phyloP scores from a whole-genome alignment of 2,329 filamentous ascomycete species.

The Stemphylium lycopersici region DNA sequence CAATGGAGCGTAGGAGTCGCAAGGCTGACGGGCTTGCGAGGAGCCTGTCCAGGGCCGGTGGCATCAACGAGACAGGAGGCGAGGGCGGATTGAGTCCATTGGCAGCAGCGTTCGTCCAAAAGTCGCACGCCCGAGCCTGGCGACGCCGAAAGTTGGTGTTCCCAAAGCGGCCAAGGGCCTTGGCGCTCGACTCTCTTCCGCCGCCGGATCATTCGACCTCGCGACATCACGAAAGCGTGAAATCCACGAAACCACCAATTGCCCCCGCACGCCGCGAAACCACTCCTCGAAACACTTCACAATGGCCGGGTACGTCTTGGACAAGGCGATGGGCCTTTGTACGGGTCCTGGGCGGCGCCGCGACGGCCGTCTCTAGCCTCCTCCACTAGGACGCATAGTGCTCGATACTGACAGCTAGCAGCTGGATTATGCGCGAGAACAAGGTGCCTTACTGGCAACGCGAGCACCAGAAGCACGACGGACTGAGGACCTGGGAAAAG shows the following conservation, averaged over 20 bases:
- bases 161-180: slow-evolving; percentile 26
- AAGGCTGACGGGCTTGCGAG: slow-evolving; percentile 54
- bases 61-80: slow-evolving; percentile 47
- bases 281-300: slow-evolving; percentile 47
- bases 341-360: slow-evolving; percentile 11
- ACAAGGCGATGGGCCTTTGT: slow-evolving; percentile 19
- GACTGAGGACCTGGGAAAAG: slow-evolving; percentile 76
- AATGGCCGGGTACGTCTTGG: slow-evolving; percentile 51
- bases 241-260: slow-evolving; percentile 42
- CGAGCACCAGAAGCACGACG: slow-evolving; percentile 75
- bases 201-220: slow-evolving; percentile 38
- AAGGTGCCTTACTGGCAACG: slow-evolving; percentile 76
- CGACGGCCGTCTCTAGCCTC: slow-evolving; percentile 16
- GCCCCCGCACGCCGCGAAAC: slow-evolving; percentile 33
- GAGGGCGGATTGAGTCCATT: slow-evolving; percentile 30
- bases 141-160: slow-evolving; percentile 16
- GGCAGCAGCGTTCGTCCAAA: slow-evolving; percentile 10
- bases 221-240: slow-evolving; percentile 34
- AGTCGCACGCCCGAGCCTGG: slow-evolving; percentile 2
- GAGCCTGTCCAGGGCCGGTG: slow-evolving; percentile 53
- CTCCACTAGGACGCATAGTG: slow-evolving; percentile 18
- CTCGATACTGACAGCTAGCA: slow-evolving; percentile 40
- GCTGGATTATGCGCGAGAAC: slow-evolving; percentile 72
- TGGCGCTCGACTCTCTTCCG: slow-evolving; percentile 22
- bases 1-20: slow-evolving; percentile 46